phyloP scores from a whole-genome alignment of 2,329 filamentous ascomycete species.

The Cadophora sp. region DNA sequence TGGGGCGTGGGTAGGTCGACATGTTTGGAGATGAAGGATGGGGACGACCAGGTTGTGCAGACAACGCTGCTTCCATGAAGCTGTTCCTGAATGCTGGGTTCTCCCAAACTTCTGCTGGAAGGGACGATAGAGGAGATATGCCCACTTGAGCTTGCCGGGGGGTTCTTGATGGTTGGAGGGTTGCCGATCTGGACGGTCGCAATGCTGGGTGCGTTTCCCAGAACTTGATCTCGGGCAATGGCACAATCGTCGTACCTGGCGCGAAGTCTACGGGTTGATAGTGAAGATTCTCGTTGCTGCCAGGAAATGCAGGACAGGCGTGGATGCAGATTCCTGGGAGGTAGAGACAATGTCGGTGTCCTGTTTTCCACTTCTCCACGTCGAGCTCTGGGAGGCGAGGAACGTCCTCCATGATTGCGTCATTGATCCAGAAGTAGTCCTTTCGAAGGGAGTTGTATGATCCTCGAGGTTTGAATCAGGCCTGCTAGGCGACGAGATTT shows the following conservation, averaged over 20 bases:
- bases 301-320: slow-evolving; percentile 18
- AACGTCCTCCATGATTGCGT: slow-evolving; percentile 1
- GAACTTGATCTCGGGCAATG: background rate
- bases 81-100: background rate
- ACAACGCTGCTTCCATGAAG: background rate
- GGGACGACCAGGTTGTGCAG: background rate
- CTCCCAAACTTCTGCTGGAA: slow-evolving; percentile 1
- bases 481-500: background rate
- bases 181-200: slow-evolving; percentile 2
- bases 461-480: background rate
- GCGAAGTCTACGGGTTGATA: slow-evolving; percentile 12
- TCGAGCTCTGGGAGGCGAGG: background rate
- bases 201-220: slow-evolving; percentile 15
- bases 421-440: background rate
- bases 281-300: slow-evolving; percentile 20
- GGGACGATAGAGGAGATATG: background rate
- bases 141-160: background rate
- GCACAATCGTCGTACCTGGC: slow-evolving; percentile 3
- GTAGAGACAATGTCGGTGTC: slow-evolving; percentile 25
- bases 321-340: slow-evolving; percentile 33
- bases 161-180: background rate
- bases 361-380: slow-evolving; percentile 13
- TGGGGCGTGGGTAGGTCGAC: background rate
- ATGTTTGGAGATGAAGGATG: background rate
- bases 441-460: background rate